These are phyloP conservation scores for Rachicladosporium sp. DNA, from an alignment of 2,329 filamentous ascomycete genomes.

Conservation along the genomic window DNA sequence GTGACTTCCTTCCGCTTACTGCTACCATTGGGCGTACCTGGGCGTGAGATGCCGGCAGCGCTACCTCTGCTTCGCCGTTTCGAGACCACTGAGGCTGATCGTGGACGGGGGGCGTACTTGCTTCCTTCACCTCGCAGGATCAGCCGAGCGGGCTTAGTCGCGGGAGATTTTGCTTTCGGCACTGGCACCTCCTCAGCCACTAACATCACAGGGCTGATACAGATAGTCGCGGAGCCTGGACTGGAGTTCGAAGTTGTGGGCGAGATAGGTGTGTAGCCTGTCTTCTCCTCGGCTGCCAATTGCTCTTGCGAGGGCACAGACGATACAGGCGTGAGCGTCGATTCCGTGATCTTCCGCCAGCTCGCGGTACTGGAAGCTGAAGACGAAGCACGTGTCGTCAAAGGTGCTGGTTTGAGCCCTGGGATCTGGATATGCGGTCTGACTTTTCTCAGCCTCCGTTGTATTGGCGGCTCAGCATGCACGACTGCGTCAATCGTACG, in stretches of 20 bases:
- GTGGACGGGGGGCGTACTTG: slow-evolving; percentile 20
- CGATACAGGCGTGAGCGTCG: slow-evolving; percentile 16
- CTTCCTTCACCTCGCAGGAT: slow-evolving; percentile 14
- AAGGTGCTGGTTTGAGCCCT: slow-evolving; percentile 13
- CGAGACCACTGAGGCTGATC: slow-evolving; percentile 19
- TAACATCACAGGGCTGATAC: slow-evolving; percentile 23
- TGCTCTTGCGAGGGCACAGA: slow-evolving; percentile 15
- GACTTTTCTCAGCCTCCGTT: slow-evolving; percentile 17
- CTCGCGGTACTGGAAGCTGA: slow-evolving; percentile 18
- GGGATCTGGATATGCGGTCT: slow-evolving; percentile 21
- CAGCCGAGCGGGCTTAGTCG: slow-evolving; percentile 17
- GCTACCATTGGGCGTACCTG: slow-evolving; percentile 6
- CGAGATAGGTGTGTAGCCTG: slow-evolving; percentile 16
- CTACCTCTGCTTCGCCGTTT: slow-evolving; percentile 13
- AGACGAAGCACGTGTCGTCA: slow-evolving; percentile 15
- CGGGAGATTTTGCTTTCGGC: slow-evolving; percentile 12
- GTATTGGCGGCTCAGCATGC: slow-evolving; percentile 9
- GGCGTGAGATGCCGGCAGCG: slow-evolving; percentile 6
- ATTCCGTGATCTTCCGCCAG: slow-evolving; percentile 19
- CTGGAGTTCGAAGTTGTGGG: slow-evolving; percentile 11
- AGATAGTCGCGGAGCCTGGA: slow-evolving; percentile 7
- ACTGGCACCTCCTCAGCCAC: slow-evolving; percentile 23
- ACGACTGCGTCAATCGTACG: slow-evolving; percentile 18
- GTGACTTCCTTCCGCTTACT: slow-evolving; percentile 8
- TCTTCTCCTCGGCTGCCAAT: slow-evolving; percentile 12